phyloP scores from a whole-genome alignment of 768 basidiomycete genomes.

The Royoungia palumana region DNA sequence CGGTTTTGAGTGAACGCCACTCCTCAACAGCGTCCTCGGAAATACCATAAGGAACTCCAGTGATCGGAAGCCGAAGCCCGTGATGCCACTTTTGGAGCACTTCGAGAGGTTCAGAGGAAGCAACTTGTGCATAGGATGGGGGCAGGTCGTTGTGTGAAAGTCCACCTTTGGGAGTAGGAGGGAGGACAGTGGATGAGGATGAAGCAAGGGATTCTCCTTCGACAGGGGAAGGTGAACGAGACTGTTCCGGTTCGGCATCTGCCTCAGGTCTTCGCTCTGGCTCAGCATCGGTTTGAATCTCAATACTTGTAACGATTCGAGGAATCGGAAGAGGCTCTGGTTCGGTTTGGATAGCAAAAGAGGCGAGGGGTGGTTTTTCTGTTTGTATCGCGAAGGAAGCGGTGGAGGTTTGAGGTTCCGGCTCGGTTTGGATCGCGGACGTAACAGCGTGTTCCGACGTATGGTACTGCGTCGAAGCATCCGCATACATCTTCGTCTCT shows the following conservation, averaged over 20 bases:
- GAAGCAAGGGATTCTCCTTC: constrained; percentile 61
- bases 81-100: constrained; percentile 70
- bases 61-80: constrained; percentile 47
- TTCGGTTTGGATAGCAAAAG: constrained; percentile 40
- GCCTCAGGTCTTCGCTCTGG: constrained; percentile 36
- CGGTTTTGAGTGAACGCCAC: constrained; percentile 76
- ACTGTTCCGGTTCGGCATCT: constrained; percentile 26
- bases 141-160: constrained; percentile 51
- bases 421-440: constrained; percentile 58
- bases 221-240: constrained; percentile 45
- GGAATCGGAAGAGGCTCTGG: constrained; percentile 31
- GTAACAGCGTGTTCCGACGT: constrained; percentile 46
- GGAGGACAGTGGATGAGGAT: constrained; percentile 69
- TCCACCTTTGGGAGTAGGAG: constrained; percentile 62
- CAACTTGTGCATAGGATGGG: constrained; percentile 67
- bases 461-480: constrained; percentile 71
- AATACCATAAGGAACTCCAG: constrained; percentile 48
- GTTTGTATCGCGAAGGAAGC: constrained; percentile 58
- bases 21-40: constrained; percentile 68
- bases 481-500: constrained; percentile 72
- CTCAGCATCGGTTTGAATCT: constrained; percentile 60
- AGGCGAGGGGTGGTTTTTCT: constrained; percentile 30
- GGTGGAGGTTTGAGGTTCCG: constrained; percentile 46
- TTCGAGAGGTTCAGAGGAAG: constrained; percentile 50
- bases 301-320: constrained; percentile 43